A percentile compares a stretch with the other conserved stretches of the same genome.
Evolutionary conservation across 169 alveolate genomes (phyloP).

Genomic region (Neospora caninum): DNA sequence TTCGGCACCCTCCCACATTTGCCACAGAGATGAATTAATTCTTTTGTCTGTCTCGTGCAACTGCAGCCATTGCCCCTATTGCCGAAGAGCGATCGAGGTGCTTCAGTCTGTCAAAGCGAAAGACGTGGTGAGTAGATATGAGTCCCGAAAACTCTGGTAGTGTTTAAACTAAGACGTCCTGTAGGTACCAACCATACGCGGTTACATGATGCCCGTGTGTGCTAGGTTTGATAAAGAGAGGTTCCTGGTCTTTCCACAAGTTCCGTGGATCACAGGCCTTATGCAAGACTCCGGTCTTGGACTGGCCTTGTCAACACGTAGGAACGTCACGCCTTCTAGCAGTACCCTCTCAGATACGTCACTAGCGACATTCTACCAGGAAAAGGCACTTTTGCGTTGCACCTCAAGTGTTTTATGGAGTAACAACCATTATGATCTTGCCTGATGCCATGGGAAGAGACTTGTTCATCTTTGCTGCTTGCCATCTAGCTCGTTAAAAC

Average conservation of each 20-base stretch:
- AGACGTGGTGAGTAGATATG: constrained; percentile 61
- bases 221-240: background rate
- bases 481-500: background rate
- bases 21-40: background rate
- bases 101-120: constrained; percentile 45
- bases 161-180: background rate
- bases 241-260: too few species aligned
- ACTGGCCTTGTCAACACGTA: too few species aligned
- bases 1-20: too few species aligned
- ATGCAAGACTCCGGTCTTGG: too few species aligned
- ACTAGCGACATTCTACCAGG: too few species aligned
- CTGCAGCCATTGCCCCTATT: constrained; percentile 69
- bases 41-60: background rate
- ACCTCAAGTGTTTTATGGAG: too few species aligned
- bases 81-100: constrained; percentile 60
- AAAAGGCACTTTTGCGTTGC: too few species aligned
- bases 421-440: too few species aligned
- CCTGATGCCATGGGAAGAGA: too few species aligned
- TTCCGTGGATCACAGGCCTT: too few species aligned
- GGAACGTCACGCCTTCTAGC: too few species aligned
- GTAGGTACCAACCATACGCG: background rate
- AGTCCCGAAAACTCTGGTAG: background rate
- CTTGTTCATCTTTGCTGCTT: background rate
- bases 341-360: too few species aligned
- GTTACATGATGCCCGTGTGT: background rate